Conservation (phyloP, 2,329 filamentous ascomycete species). For the Aspergillus pseudoterreus region DNA sequence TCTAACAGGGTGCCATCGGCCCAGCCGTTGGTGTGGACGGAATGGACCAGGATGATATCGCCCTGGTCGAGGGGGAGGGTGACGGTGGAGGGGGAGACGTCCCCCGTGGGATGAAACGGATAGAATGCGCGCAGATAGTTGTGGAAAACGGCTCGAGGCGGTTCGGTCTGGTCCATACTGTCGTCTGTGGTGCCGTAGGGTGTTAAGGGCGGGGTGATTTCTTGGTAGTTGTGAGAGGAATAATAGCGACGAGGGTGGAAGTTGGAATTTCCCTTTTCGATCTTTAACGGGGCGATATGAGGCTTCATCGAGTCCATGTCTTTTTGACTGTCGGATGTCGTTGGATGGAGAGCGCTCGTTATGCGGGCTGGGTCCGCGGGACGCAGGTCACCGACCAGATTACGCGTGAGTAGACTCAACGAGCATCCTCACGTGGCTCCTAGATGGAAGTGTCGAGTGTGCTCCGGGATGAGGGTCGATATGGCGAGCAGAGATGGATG, state of each 20-base stretch:
- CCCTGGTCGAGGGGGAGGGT: conserved; percentile 85
- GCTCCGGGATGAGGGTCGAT: too few species aligned
- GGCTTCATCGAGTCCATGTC: conserved; percentile 33
- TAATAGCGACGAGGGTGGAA: conserved; percentile 22
- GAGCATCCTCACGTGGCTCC: conserved; percentile 22
- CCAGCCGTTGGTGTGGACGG: conserved; percentile 97
- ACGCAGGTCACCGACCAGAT: conserved; percentile 30
- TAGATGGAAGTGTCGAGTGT: neutral
- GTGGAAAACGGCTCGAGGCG: conserved; percentile 69
- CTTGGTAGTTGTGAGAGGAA: conserved; percentile 32
- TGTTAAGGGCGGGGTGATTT: conserved; percentile 75
- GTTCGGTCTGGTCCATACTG: conserved; percentile 43
- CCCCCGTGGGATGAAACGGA: conserved; percentile 76
- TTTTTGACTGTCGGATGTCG: conserved; percentile 9
- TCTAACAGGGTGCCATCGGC: conserved; percentile 88
- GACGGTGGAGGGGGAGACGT: conserved; percentile 77
- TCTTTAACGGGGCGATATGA: conserved; percentile 37
- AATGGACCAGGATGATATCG: conserved; percentile 90
- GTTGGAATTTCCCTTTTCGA: conserved; percentile 32
- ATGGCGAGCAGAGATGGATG: too few species aligned
- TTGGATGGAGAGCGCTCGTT: neutral
- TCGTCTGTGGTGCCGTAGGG: conserved; percentile 62
- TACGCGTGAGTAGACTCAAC: conserved; percentile 22
- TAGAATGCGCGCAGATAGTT: conserved; percentile 95
- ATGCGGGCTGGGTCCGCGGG: conserved; percentile 5